Evolutionary conservation across 2,329 filamentous ascomycete species (phyloP), one percentile per base, ranked within the genome.

Genomic region (Mycocentrospora acerina): DNA sequence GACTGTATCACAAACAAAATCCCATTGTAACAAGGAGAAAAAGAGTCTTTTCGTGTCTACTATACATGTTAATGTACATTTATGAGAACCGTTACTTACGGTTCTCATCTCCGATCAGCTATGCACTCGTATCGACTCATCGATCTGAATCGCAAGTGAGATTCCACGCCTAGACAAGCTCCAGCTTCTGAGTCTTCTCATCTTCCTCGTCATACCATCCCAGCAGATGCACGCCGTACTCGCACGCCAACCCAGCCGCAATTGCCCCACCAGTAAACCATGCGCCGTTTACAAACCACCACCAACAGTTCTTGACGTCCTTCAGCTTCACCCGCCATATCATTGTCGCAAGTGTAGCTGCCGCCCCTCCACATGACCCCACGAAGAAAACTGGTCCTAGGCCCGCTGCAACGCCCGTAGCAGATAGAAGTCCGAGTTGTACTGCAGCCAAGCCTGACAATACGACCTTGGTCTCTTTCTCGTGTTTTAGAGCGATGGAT

Each of bases 401-500:
- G 11, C 78, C 79, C 12, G 74, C 76, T 10, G 82, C 80, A 24
- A 78, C 64, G 2, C 89, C 88, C 11, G 87, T 85, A 2, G 79
- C 82, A 3, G 80, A 80, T 24, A 95, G 73, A 11, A 93, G 68
- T 2, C 77, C 78, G 10, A 91, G 70, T 64, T 94, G 88, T 7
- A 79, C 72, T 2, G 77, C 74, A 3, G 85, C 87, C 24, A 93
- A 71, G 0, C 83, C 85, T 2, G 79, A 79, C 40, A 95, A 69
- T 7, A 94, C 82, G 35, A 81, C 71, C 67, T 93, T 94, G 1
- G 88, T 90, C 45, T 90, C 78, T 4, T 79, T 75, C 46, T 87
- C 84, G 53, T 94, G 88, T 62, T 85, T 85, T 26, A 94, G 72
- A 2, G 86, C 89, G 53, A 94, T 93, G 58, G 84, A 88, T 73